Conservation (phyloP, 139 green algal genomes). For the Chlorella sp. region DNA sequence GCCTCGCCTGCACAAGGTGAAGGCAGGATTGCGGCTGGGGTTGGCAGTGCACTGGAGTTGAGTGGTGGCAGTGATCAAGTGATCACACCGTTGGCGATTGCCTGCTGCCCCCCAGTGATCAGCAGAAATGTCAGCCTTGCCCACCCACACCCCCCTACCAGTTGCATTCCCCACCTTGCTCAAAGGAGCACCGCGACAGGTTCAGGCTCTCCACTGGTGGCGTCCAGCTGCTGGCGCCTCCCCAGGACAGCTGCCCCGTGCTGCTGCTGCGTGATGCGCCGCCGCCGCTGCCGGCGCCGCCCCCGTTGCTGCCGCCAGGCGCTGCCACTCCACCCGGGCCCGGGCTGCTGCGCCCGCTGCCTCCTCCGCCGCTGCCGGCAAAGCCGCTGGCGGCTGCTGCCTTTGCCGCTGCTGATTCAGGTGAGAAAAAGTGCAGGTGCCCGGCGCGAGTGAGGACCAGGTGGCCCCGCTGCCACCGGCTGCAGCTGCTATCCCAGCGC, state of each 20-base stretch:
- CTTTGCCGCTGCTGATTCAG: constrained; percentile 11
- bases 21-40: background rate
- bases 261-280: background rate
- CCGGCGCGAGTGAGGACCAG: constrained; percentile 76
- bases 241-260: constrained; percentile 18
- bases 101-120: too few species aligned
- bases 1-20: constrained; percentile 52
- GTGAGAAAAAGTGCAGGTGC: constrained; percentile 71
- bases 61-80: background rate
- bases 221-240: constrained; percentile 11
- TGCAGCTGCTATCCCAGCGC: constrained; percentile 44
- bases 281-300: background rate
- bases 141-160: too few species aligned
- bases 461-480: constrained; percentile 63
- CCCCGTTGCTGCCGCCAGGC: background rate
- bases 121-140: too few species aligned
- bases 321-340: background rate
- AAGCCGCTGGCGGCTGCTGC: background rate
- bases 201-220: constrained; percentile 46
- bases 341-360: background rate
- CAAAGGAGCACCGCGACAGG: constrained; percentile 58
- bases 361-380: background rate
- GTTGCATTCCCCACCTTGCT: constrained; percentile 47
- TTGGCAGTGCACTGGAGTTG: background rate
- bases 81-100: too few species aligned